Percentiles rank a stretch among this genome's conserved stretches.
These are phyloP conservation scores for Licmophora abbreviata DNA, from an alignment of 108 stramenopile genomes.

Conservation along the genomic window DNA sequence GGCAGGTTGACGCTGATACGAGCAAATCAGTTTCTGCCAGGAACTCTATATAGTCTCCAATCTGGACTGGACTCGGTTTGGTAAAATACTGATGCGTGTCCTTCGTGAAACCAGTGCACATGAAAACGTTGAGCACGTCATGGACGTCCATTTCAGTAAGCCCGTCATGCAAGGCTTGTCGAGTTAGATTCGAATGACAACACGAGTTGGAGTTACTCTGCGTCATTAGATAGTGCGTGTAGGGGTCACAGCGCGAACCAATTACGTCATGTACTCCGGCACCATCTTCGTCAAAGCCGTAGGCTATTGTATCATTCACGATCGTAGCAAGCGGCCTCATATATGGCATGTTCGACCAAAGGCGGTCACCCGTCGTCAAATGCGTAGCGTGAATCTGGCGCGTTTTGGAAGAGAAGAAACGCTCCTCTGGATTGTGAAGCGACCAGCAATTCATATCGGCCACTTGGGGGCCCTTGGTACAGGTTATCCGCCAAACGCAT, in stretches of 20 bases:
- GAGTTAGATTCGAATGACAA: conserved; percentile 51
- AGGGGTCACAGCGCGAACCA: conserved; percentile 55
- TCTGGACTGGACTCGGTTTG: conserved; percentile 48
- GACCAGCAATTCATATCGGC: conserved; percentile 60
- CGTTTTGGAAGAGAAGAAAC: conserved; percentile 49
- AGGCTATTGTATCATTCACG: conserved; percentile 38
- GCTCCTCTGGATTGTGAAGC: conserved; percentile 22
- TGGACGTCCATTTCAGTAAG: conserved; percentile 40
- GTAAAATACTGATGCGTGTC: conserved; percentile 63
- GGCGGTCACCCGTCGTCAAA: conserved; percentile 38
- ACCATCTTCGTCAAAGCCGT: conserved; percentile 55
- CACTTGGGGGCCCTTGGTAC: conserved; percentile 45
- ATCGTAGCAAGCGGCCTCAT: conserved; percentile 47
- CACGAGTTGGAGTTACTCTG: conserved; percentile 22
- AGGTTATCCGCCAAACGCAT: conserved; percentile 37
- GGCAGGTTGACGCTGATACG: conserved; percentile 45
- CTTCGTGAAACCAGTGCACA: conserved; percentile 52
- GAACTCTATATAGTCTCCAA: conserved; percentile 64
- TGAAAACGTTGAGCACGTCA: conserved; percentile 59
- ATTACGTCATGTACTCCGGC: conserved; percentile 58
- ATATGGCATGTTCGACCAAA: conserved; percentile 49
- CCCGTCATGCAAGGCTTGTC: conserved; percentile 20
- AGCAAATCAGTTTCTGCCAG: conserved; percentile 44
- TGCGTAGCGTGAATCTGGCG: conserved; percentile 56
- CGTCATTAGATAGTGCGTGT: conserved; percentile 46